Conservation (phyloP, 2,329 filamentous ascomycete genomes). For the Ophiocordyceps camponoti-leonardi region DNA sequence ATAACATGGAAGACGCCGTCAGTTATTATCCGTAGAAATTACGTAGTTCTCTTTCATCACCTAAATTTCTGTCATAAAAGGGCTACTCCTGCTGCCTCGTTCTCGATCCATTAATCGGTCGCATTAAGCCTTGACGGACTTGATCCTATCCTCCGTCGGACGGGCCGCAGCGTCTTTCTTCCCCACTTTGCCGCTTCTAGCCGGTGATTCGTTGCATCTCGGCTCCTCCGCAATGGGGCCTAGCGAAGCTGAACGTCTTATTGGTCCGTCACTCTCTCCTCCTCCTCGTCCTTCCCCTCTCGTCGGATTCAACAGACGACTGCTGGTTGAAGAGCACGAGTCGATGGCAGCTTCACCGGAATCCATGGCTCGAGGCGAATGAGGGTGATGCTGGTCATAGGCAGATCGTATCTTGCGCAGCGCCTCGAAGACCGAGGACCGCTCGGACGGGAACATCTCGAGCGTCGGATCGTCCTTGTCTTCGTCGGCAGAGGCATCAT, state of each 20-base stretch:
- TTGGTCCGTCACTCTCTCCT: no score
- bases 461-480: constrained; percentile 30
- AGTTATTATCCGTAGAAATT: no score
- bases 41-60: no score
- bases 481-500: constrained; percentile 7
- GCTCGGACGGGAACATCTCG: constrained; percentile 28
- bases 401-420: constrained; percentile 28
- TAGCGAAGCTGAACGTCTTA: constrained; percentile 20
- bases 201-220: constrained; percentile 4
- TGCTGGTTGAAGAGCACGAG: background rate
- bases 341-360: background rate
- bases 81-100: no score
- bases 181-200: background rate
- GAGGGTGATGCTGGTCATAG: constrained; percentile 20
- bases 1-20: no score
- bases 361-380: constrained; percentile 6
- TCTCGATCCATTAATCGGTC: no score
- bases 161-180: background rate
- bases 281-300: constrained; percentile 1
- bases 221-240: constrained; percentile 28
- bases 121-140: no score
- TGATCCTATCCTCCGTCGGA: no score
- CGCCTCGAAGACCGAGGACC: constrained; percentile 24
- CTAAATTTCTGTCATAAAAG: no score
- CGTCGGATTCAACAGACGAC: constrained; percentile 11